Evolutionary conservation across 2,329 filamentous ascomycete genomes (phyloP).

Genomic region (Aureobasidium sp.): DNA sequence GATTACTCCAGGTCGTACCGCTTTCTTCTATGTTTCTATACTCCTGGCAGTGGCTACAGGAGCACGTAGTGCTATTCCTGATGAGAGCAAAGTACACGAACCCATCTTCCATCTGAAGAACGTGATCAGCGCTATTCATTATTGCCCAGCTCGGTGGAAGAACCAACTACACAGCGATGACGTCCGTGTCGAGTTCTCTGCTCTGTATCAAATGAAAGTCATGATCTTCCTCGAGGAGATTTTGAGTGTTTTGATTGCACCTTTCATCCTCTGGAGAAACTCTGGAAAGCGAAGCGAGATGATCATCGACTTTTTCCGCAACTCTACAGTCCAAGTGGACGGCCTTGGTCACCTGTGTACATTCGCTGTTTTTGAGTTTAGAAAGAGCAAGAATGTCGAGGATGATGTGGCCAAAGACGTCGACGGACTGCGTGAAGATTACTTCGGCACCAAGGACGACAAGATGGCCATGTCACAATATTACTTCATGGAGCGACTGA

Average conservation of each 20-base stretch:
- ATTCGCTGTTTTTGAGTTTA: constrained; percentile 97
- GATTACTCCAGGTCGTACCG: constrained; percentile 87
- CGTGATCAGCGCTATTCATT: constrained; percentile 94
- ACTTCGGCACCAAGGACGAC: constrained; percentile 94
- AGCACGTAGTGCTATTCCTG: constrained; percentile 84
- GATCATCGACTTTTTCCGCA: constrained; percentile 97
- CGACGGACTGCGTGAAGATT: constrained; percentile 79
- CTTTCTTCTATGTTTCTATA: constrained; percentile 89
- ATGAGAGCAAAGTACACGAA: constrained; percentile 88
- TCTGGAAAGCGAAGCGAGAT: constrained; percentile 91
- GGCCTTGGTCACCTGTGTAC: constrained; percentile 97
- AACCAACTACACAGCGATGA: constrained; percentile 93
- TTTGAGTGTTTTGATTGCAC: constrained; percentile 91
- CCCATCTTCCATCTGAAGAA: constrained; percentile 89
- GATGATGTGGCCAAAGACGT: constrained; percentile 41
- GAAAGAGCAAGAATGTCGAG: constrained; percentile 72
- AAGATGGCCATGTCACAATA: constrained; percentile 99
- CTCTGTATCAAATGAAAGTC: constrained; percentile 92
- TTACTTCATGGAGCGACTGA: constrained; percentile 77
- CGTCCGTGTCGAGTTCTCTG: constrained; percentile 89
- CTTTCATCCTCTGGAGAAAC: constrained; percentile 87
- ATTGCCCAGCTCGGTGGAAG: constrained; percentile 90
- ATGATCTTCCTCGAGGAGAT: constrained; percentile 95
- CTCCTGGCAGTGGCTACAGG: constrained; percentile 87
- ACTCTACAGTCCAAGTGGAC: constrained; percentile 98